Evolutionary conservation across 495 filamentous ascomycete species (phyloP).

Genomic region (Neurospora tetrasperma): DNA sequence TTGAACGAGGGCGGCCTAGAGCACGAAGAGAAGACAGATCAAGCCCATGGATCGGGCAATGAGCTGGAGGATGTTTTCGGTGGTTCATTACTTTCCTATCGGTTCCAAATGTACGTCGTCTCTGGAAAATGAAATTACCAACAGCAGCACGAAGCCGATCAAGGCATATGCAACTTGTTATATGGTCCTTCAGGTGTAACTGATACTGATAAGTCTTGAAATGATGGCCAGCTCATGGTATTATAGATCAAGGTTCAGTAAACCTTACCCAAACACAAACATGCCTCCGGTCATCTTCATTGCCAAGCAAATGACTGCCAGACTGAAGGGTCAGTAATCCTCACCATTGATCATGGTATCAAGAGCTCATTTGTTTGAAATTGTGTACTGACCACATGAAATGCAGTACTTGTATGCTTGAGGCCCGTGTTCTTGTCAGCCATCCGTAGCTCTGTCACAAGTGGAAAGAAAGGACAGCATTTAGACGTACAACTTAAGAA

Average conservation of each 20-base stretch:
- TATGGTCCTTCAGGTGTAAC: constrained; percentile 39
- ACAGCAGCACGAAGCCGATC: constrained; percentile 31
- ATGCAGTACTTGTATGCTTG: constrained; percentile 39
- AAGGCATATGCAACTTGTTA: constrained; percentile 39
- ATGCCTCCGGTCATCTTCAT: constrained; percentile 41
- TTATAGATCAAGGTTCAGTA: neutral
- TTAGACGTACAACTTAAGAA: constrained; percentile 40
- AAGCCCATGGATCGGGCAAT: constrained; percentile 38
- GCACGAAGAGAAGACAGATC: constrained; percentile 37
- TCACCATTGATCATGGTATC: neutral
- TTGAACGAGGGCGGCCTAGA: constrained; percentile 40
- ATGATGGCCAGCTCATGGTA: neutral
- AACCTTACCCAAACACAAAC: constrained; percentile 33
- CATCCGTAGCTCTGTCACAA: too few species aligned
- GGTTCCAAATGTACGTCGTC: constrained; percentile 30
- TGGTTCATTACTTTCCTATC: neutral
- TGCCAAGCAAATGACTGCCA: constrained; percentile 35
- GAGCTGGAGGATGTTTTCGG: constrained; percentile 36
- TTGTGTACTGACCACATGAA: constrained; percentile 16
- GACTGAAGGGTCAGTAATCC: neutral
- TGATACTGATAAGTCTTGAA: constrained; percentile 38
- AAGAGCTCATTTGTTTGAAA: neutral
- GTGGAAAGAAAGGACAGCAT: neutral
- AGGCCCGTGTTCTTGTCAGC: constrained; percentile 24
- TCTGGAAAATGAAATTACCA: constrained; percentile 46